These are phyloP conservation scores for Fusarium cicatricum DNA, from an alignment of 2,329 filamentous ascomycete species.

Conservation along the genomic window DNA sequence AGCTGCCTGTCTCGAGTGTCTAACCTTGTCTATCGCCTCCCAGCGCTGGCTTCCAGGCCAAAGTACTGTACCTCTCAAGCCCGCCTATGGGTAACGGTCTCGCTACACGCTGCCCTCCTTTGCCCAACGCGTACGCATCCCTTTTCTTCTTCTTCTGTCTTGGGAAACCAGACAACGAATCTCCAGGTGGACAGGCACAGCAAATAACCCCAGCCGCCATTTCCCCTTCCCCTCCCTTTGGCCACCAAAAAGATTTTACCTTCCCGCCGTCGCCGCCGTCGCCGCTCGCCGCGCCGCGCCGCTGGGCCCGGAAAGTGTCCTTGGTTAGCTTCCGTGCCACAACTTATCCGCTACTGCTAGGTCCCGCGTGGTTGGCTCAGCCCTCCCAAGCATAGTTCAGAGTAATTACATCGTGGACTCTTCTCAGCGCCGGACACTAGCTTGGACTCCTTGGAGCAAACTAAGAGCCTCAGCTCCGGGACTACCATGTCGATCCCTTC, in stretches of 20 bases:
- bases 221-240: constrained; percentile 12
- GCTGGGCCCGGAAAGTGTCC: constrained; percentile 21
- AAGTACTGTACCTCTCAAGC: constrained; percentile 22
- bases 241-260: constrained; percentile 32
- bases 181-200: constrained; percentile 18
- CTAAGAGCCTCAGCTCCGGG: constrained; percentile 18
- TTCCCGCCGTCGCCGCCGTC: constrained; percentile 34
- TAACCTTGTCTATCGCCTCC: constrained; percentile 20
- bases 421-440: constrained; percentile 19
- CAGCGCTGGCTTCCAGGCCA: constrained; percentile 26
- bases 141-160: constrained; percentile 43
- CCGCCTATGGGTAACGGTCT: constrained; percentile 26
- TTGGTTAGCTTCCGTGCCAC: constrained; percentile 39
- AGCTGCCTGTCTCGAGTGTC: constrained; percentile 5
- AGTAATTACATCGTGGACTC: constrained; percentile 24
- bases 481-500: constrained; percentile 42
- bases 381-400: constrained; percentile 17
- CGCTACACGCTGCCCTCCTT: constrained; percentile 29
- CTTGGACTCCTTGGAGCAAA: constrained; percentile 14
- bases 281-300: constrained; percentile 35
- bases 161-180: constrained; percentile 30
- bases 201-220: constrained; percentile 10
- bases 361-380: constrained; percentile 40
- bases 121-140: constrained; percentile 30
- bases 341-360: constrained; percentile 35